phyloP scores from a whole-genome alignment of 2,329 filamentous ascomycete species.

The Colletotrichum sp. region DNA sequence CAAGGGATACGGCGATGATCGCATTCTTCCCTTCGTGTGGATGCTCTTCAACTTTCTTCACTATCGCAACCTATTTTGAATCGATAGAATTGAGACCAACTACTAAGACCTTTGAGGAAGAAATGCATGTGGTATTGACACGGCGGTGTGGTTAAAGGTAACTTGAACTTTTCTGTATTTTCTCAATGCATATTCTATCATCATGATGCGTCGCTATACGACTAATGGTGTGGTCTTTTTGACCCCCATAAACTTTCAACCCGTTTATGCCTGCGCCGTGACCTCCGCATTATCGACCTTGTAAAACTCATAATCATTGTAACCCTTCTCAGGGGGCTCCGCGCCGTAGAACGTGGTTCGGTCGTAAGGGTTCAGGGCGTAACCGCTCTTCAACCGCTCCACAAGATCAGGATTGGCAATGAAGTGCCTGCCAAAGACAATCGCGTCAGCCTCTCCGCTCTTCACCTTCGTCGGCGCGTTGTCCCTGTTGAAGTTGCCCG shows the following conservation, averaged over 20 bases:
- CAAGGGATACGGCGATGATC: rapidly evolving
- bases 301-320: constrained; percentile 42
- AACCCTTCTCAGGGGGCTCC: constrained; percentile 32
- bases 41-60: rapidly evolving
- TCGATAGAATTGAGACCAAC: rapidly evolving
- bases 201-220: background rate
- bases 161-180: background rate
- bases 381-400: constrained; percentile 25
- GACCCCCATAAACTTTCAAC: background rate
- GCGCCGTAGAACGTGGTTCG: constrained; percentile 33
- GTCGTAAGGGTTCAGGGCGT: constrained; percentile 28
- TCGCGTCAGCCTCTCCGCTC: constrained; percentile 25
- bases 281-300: constrained; percentile 12
- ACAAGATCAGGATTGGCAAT: constrained; percentile 34
- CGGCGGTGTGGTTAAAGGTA: background rate
- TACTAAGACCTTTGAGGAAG: background rate
- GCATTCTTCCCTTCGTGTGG: background rate
- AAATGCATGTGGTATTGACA: background rate
- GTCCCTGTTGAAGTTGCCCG: constrained; percentile 48
- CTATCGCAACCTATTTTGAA: rapidly evolving
- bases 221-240: background rate
- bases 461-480: constrained; percentile 45
- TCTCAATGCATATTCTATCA: background rate
- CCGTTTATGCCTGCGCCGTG: background rate
- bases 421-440: constrained; percentile 39